Percentiles rank a stretch among this genome's conserved stretches.
These are phyloP conservation scores for Diutina mesorugosa DNA, from an alignment of 1,139 yeast species.

Conservation along the genomic window DNA sequence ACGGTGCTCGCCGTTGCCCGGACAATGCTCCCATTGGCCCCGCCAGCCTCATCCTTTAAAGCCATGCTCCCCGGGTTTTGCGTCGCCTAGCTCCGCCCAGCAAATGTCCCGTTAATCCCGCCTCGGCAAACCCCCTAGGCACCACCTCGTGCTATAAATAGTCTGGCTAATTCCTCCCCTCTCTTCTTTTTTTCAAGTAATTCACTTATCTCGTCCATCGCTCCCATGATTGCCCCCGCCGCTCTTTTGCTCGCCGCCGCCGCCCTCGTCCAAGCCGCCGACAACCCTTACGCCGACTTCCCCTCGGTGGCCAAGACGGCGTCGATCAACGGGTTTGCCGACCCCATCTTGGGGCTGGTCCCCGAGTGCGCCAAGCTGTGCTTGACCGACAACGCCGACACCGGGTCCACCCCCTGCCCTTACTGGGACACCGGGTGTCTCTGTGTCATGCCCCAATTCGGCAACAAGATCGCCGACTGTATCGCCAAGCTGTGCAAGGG, in stretches of 20 bases:
- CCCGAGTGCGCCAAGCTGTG: slow-evolving; percentile 34
- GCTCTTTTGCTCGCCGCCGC: slow-evolving; percentile 3
- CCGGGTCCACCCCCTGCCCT: slow-evolving; percentile 32
- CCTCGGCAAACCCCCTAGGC: neutral
- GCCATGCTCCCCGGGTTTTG: too few relatives aligned
- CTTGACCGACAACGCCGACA: slow-evolving; percentile 15
- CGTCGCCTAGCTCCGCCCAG: too few relatives aligned
- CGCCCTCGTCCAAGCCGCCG: slow-evolving; percentile 2
- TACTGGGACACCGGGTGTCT: slow-evolving; percentile 45
- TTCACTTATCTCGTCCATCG: neutral
- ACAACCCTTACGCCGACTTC: slow-evolving; percentile 19
- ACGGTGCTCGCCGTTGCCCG: neutral
- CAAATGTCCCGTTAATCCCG: too few relatives aligned
- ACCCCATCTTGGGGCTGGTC: slow-evolving; percentile 25
- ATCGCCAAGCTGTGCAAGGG: slow-evolving; percentile 29
- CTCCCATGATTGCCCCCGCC: slow-evolving; percentile 2
- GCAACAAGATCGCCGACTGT: slow-evolving; percentile 32
- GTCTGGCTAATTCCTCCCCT: neutral
- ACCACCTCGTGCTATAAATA: neutral
- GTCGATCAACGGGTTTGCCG: slow-evolving; percentile 39
- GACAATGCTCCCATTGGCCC: neutral
- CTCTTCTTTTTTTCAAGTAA: neutral
- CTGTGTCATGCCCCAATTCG: slow-evolving; percentile 38
- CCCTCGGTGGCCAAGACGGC: slow-evolving; percentile 39
- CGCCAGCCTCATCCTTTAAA: neutral